Percentiles rank a stretch among this genome's conserved stretches.
These are phyloP conservation scores for Tetracladium maxilliforme DNA, from an alignment of 2,329 filamentous ascomycete genomes.

Conservation along the genomic window DNA sequence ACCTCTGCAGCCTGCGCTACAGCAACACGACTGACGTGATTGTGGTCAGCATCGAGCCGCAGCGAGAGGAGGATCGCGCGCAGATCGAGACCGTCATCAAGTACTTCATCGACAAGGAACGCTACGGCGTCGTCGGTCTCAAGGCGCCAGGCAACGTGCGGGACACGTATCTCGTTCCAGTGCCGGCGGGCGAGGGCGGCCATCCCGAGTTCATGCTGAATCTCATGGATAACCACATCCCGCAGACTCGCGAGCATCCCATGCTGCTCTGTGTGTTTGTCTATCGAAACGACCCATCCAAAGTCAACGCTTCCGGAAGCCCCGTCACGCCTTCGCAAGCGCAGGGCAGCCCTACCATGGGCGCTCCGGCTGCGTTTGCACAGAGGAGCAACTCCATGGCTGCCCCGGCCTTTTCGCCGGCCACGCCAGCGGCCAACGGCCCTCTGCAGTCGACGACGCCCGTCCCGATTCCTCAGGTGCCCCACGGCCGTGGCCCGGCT, in stretches of 20 bases:
- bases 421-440: constrained; percentile 1
- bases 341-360: constrained; percentile 11
- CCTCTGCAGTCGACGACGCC: neutral
- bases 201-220: constrained; percentile 81
- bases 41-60: constrained; percentile 57
- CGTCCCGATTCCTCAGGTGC: too few relatives aligned
- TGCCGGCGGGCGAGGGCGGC: constrained; percentile 51
- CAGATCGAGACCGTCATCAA: constrained; percentile 68
- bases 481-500: too few relatives aligned
- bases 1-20: constrained; percentile 76
- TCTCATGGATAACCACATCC: constrained; percentile 71
- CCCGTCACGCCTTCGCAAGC: too few relatives aligned
- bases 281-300: constrained; percentile 45
- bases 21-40: constrained; percentile 72
- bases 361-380: too few relatives aligned
- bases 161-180: constrained; percentile 82
- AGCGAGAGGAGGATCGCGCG: constrained; percentile 40
- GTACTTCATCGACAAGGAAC: constrained; percentile 70
- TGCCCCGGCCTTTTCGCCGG: too few relatives aligned
- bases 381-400: too few relatives aligned
- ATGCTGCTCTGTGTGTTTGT: constrained; percentile 78
- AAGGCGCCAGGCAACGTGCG: constrained; percentile 62
- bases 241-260: constrained; percentile 55
- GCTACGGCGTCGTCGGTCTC: constrained; percentile 79
- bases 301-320: too few relatives aligned